phyloP scores from a whole-genome alignment of 176 grass and related monocot species.

The Rhynchospora pubera region DNA sequence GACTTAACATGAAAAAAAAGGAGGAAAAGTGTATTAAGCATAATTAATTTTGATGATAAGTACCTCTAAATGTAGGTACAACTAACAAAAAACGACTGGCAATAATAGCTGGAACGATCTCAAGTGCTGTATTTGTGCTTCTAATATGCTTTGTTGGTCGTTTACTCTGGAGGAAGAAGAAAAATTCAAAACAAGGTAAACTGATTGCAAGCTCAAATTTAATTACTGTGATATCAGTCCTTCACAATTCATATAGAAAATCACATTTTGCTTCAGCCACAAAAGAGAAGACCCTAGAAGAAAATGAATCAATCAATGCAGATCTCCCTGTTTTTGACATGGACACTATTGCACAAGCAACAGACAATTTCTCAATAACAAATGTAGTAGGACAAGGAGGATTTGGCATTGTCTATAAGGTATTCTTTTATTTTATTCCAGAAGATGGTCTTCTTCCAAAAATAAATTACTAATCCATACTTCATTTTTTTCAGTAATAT shows the following conservation, averaged over 20 bases:
- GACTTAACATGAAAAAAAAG: no score
- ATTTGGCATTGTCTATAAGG: constrained; percentile 55
- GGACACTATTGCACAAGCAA: constrained; percentile 26
- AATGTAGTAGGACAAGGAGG: constrained; percentile 45
- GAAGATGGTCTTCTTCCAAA: neutral
- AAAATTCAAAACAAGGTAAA: neutral
- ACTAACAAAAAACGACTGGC: neutral
- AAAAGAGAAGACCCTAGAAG: neutral
- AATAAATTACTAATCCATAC: neutral
- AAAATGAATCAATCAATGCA: neutral
- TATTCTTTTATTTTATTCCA: neutral
- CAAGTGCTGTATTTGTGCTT: neutral
- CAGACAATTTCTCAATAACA: constrained; percentile 11
- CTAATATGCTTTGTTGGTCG: neutral
- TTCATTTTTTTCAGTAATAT: no score
- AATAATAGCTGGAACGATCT: neutral
- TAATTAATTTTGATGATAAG: neutral
- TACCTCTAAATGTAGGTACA: neutral
- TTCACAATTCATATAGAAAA: neutral
- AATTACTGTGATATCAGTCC: neutral
- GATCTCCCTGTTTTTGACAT: constrained; percentile 34
- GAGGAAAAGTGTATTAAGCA: no score
- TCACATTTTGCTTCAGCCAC: neutral
- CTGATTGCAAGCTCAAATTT: no score
- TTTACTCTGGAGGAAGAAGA: neutral